A percentile compares a stretch with the other conserved stretches of the same genome.
These are phyloP conservation scores for Gracilaria caudata DNA, from an alignment of 23 red algal species.

Conservation along the genomic window DNA sequence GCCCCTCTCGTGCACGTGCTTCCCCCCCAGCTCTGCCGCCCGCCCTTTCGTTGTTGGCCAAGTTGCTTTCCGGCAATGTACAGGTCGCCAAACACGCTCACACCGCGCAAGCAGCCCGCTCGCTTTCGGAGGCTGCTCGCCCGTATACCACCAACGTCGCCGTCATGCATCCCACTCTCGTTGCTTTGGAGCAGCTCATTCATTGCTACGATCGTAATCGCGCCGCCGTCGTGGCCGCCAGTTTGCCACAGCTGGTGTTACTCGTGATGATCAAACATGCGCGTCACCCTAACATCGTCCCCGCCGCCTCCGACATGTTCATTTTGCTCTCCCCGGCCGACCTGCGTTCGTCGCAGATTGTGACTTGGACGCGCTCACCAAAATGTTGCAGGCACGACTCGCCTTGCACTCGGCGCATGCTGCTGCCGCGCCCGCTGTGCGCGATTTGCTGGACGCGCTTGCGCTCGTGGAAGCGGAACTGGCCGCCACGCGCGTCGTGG, in stretches of 20 bases:
- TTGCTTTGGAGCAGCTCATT: background rate
- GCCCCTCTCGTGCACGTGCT: background rate
- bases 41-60: background rate
- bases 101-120: background rate
- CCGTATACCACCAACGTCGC: background rate
- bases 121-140: background rate
- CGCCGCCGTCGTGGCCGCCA: background rate
- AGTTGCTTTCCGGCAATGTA: background rate
- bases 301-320: slow-evolving; percentile 12
- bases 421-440: background rate
- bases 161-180: slow-evolving; percentile 4
- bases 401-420: background rate
- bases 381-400: background rate
- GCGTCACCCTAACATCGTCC: background rate
- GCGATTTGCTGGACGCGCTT: slow-evolving; percentile 2
- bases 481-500: background rate
- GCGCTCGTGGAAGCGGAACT: background rate
- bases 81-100: background rate
- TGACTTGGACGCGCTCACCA: background rate
- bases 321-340: slow-evolving; percentile 17
- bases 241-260: background rate
- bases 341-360: background rate
- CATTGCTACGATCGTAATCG: slow-evolving; percentile 28
- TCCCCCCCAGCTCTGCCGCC: background rate
- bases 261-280: background rate